Percentiles rank a stretch among this genome's conserved stretches.
phyloP scores from a whole-genome alignment of 2,329 filamentous ascomycete species.

The Fusarium buxicola region DNA sequence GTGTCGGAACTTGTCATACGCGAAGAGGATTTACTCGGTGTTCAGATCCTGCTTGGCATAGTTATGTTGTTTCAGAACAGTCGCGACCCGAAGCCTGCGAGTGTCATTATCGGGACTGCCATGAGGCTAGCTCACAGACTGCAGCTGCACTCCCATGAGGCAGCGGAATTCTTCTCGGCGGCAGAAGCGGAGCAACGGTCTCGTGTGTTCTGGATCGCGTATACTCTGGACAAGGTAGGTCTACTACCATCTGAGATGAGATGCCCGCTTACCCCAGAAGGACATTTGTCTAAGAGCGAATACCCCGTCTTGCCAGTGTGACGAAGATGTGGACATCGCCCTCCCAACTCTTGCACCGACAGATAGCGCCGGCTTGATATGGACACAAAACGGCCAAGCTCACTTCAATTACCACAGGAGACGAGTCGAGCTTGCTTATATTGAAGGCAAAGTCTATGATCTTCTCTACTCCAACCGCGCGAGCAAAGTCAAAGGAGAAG shows the following conservation, averaged over 20 bases:
- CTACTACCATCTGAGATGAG: fast-evolving
- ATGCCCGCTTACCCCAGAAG: slow-evolving; percentile 13
- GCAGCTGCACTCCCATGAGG: slow-evolving; percentile 49
- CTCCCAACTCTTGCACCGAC: slow-evolving; percentile 47
- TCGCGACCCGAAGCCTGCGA: slow-evolving; percentile 52
- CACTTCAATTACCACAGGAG: slow-evolving; percentile 54
- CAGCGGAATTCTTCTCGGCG: slow-evolving; percentile 38
- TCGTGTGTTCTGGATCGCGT: slow-evolving; percentile 57
- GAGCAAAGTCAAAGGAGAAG: slow-evolving; percentile 43
- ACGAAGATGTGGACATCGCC: slow-evolving; percentile 56
- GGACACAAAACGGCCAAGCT: slow-evolving; percentile 49
- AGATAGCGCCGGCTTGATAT: slow-evolving; percentile 51
- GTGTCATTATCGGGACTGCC: slow-evolving; percentile 54
- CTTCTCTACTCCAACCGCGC: slow-evolving; percentile 51
- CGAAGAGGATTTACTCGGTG: slow-evolving; percentile 52
- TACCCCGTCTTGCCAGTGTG: slow-evolving; percentile 54
- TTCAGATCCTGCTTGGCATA: slow-evolving; percentile 55
- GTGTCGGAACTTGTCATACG: slow-evolving; percentile 54
- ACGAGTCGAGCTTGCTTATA: slow-evolving; percentile 55
- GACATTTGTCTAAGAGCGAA: slow-evolving; percentile 52
- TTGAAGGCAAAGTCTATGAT: slow-evolving; percentile 57
- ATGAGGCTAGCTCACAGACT: slow-evolving; percentile 54
- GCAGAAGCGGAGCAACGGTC: slow-evolving; percentile 51
- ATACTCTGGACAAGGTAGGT: slow-evolving; percentile 54
- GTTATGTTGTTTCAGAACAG: slow-evolving; percentile 54